phyloP scores from a whole-genome alignment of 75 land plant genomes.

The Pinus taeda region DNA sequence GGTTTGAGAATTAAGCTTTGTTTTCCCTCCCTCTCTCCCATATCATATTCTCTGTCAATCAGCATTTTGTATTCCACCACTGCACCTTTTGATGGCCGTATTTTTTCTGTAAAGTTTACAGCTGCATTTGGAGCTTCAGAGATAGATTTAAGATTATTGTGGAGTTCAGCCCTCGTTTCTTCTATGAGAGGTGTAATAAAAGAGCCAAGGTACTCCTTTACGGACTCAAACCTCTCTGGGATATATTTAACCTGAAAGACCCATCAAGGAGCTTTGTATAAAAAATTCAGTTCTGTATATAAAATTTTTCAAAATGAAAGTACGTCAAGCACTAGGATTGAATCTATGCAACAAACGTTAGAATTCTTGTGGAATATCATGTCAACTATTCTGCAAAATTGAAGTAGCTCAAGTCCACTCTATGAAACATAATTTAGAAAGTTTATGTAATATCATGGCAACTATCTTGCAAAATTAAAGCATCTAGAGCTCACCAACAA shows the following conservation, averaged over 20 bases:
- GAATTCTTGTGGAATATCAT: no score
- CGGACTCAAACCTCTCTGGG: slow-evolving; percentile 36
- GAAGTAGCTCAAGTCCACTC: no score
- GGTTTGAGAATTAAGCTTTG: slow-evolving; percentile 5
- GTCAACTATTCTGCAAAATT: no score
- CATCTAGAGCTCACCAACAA: no score
- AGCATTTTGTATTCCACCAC: neutral
- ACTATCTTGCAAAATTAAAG: no score
- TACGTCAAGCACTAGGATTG: no score
- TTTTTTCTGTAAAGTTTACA: slow-evolving; percentile 3
- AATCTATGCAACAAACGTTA: no score
- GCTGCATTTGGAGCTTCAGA: slow-evolving; percentile 32
- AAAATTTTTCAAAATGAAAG: no score
- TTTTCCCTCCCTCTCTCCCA: neutral
- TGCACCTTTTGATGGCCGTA: slow-evolving; percentile 4
- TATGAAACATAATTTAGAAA: no score
- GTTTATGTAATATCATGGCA: no score
- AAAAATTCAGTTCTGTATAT: no score
- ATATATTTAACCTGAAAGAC: slow-evolving; percentile 45
- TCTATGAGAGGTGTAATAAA: slow-evolving; percentile 53
- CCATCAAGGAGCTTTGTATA: neutral
- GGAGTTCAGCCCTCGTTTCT: slow-evolving; percentile 58
- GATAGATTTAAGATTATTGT: slow-evolving; percentile 26
- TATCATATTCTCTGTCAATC: neutral
- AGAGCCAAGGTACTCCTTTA: slow-evolving; percentile 32